Evolutionary conservation across 1,139 yeast genomes (phyloP).

Genomic region (Suhomyces chickasaworum): DNA sequence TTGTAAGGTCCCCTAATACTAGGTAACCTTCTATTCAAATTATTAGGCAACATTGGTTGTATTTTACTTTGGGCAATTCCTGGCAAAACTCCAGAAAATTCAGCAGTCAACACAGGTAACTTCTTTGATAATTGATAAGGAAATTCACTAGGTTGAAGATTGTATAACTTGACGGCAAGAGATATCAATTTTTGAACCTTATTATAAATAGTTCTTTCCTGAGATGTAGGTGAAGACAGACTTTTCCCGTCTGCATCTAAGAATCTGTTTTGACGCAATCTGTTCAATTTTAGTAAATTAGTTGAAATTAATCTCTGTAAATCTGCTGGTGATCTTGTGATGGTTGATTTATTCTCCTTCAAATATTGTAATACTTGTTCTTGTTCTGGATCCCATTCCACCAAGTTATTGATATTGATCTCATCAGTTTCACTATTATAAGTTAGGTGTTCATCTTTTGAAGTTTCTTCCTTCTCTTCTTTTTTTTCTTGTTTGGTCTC

Average conservation of each 20-base stretch:
- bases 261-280: slow-evolving; percentile 62
- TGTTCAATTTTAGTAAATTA: slow-evolving; percentile 59
- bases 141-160: slow-evolving; percentile 31
- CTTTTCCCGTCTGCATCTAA: slow-evolving; percentile 33
- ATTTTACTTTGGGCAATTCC: slow-evolving; percentile 43
- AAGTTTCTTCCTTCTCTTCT: slow-evolving; percentile 5
- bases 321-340: slow-evolving; percentile 30
- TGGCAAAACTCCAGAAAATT: slow-evolving; percentile 80
- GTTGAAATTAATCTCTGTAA: slow-evolving; percentile 57
- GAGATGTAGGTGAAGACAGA: slow-evolving; percentile 30
- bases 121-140: slow-evolving; percentile 41
- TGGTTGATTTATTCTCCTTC: slow-evolving; percentile 28
- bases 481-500: slow-evolving; percentile 9
- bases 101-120: slow-evolving; percentile 72
- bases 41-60: slow-evolving; percentile 15
- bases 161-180: slow-evolving; percentile 32
- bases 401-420: slow-evolving; percentile 37
- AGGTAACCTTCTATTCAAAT: slow-evolving; percentile 33
- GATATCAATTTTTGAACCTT: slow-evolving; percentile 43
- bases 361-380: slow-evolving; percentile 29
- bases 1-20: slow-evolving; percentile 45
- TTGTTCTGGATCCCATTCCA: slow-evolving; percentile 42
- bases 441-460: slow-evolving; percentile 5
- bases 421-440: slow-evolving; percentile 15
- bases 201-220: slow-evolving; percentile 39